These are phyloP conservation scores for Teratosphaeria pseudoeucalypti DNA, from an alignment of 2,329 filamentous ascomycete genomes.

Conservation along the genomic window DNA sequence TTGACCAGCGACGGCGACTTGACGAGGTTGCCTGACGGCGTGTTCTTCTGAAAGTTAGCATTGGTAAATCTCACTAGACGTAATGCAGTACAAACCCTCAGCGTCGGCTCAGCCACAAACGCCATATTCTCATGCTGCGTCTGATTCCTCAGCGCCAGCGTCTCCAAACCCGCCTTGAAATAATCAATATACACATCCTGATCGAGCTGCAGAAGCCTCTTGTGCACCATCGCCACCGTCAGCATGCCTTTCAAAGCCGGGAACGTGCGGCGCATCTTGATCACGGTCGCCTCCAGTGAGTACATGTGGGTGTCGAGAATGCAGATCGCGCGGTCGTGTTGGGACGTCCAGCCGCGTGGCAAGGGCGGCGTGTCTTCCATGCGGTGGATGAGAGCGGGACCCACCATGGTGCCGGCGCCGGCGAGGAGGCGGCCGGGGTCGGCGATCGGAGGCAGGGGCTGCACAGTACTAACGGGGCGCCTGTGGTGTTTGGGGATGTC, in stretches of 20 bases:
- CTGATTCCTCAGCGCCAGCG: neutral
- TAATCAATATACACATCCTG: conserved; percentile 25
- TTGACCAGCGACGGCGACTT: neutral
- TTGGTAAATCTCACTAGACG: neutral
- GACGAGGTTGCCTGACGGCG: neutral
- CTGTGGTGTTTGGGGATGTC: neutral
- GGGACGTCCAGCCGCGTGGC: conserved; percentile 18
- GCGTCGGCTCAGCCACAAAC: neutral
- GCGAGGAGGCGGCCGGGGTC: conserved; percentile 5
- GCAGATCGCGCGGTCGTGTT: conserved; percentile 27
- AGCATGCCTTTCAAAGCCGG: conserved; percentile 19
- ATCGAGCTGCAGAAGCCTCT: conserved; percentile 25
- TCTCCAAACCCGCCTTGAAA: conserved; percentile 11
- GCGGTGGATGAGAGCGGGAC: conserved; percentile 13
- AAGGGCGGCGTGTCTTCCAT: conserved; percentile 19
- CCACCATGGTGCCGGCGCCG: conserved; percentile 4
- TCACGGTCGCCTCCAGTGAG: conserved; percentile 18
- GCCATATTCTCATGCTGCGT: neutral
- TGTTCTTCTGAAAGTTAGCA: neutral
- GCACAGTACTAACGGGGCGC: neutral
- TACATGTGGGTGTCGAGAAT: conserved; percentile 23
- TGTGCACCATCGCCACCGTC: conserved; percentile 25
- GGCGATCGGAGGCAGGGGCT: conserved; percentile 1
- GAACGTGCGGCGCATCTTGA: conserved; percentile 21
- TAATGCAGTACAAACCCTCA: neutral